Evolutionary conservation across 768 basidiomycete genomes (phyloP), one percentile per base, ranked within the genome.

Genomic region (Amanita polypyramis): DNA sequence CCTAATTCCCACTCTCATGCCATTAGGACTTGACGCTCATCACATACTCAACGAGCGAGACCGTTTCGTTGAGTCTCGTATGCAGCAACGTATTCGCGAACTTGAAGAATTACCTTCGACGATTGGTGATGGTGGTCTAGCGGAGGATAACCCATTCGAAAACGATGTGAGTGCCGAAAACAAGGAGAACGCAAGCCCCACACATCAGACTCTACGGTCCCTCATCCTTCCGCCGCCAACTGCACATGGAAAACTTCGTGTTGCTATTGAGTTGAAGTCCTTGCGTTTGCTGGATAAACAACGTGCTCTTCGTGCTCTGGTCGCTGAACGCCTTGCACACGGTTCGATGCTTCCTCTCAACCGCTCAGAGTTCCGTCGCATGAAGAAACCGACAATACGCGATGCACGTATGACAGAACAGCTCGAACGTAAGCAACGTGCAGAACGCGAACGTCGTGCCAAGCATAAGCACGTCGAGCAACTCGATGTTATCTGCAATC

Each of bases 401-500:
- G 94, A 98, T 59, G 90, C 91, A 21, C 83, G 90, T 38, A 76
- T 76, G 64, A 94, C 90, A 1, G 95, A 98, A 64, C 77, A 81
- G 51, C 76, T 85, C 5, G 96, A 99, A 66, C 77, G 91, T 50
- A 84, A 86, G 61, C 96, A 98, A 61, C 83, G 94, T 23, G 72
- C 77, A 10, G 95, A 98, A 51, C 82, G 96, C 17, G 95, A 98
- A 65, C 82, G 84, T 19, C 82, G 91, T 30, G 93, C 93, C 36
- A 98, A 98, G 64, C 85, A 90, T 69, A 93, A 95, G 61, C 96
- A 99, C 59, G 77, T 95, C 59, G 93, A 95, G 54, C 93, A 98
- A 58, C 84, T 99, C 57, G 73, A 70, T 25, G 77, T 87, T 49
- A 97, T 99, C 54, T 85, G 83, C 58, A 63, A 72, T 30, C 95